A percentile compares a stretch with the other conserved stretches of the same genome.
Conservation (phyloP, 2,329 filamentous ascomycete species). For the Ilyonectria mors-panacis region DNA sequence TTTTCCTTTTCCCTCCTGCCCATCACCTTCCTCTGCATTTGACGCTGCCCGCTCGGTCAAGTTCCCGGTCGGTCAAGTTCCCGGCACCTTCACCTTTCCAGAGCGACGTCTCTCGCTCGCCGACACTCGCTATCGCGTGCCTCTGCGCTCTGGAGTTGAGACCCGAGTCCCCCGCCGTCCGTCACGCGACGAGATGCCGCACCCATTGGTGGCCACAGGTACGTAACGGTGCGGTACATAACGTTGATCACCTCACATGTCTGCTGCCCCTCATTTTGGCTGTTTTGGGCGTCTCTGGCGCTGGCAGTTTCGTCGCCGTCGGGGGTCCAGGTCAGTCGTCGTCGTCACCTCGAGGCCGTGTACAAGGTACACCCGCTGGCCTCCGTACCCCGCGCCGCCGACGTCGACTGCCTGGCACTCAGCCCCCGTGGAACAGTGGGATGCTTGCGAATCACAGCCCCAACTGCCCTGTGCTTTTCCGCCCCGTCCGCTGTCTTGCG, state of each 20-base stretch:
- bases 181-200: conserved; percentile 35
- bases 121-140: conserved; percentile 16
- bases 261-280: not conserved
- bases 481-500: not conserved
- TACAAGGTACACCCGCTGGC: not conserved
- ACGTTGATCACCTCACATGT: conserved; percentile 3
- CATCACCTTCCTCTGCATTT: not conserved
- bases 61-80: not conserved
- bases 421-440: conserved; percentile 13
- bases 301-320: conserved; percentile 10
- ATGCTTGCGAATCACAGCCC: conserved; percentile 44
- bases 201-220: conserved; percentile 43
- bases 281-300: conserved; percentile 4
- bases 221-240: conserved; percentile 28
- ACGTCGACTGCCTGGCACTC: not conserved
- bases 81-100: not conserved
- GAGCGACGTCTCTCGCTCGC: not conserved
- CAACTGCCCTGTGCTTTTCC: conserved; percentile 17
- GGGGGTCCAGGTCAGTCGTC: not conserved
- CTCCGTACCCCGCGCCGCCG: conserved; percentile 39
- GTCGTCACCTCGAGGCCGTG: conserved; percentile 8
- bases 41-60: not conserved
- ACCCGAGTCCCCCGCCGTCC: not conserved
- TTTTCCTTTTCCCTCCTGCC: not conserved
- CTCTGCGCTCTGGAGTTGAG: conserved; percentile 5